A percentile compares a stretch with the other conserved stretches of the same genome.
These are phyloP conservation scores for Ramaria sp. DNA, from an alignment of 768 basidiomycete genomes.

Conservation along the genomic window DNA sequence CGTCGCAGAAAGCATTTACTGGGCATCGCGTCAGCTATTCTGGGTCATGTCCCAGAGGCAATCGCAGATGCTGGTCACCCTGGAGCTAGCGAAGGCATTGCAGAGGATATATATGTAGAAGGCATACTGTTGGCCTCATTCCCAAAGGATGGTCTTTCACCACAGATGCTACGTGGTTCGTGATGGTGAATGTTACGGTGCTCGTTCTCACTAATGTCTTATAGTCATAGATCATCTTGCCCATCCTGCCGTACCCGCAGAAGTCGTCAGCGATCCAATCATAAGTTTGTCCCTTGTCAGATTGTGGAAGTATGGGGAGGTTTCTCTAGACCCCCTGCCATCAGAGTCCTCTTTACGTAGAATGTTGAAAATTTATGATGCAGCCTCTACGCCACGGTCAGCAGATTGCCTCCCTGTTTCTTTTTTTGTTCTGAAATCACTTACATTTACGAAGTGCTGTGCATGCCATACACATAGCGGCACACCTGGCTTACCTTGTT, in stretches of 20 bases:
- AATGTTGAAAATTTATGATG: neutral
- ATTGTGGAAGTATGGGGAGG: neutral
- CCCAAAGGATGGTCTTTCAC: neutral
- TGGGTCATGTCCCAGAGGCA: neutral
- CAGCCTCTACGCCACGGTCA: conserved; percentile 4
- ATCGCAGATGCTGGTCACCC: neutral
- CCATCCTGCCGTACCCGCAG: neutral
- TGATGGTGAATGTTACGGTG: neutral
- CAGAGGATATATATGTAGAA: neutral
- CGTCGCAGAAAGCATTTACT: neutral
- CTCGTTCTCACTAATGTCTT: neutral
- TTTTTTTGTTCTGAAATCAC: neutral
- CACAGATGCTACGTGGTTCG: neutral
- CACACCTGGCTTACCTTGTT: conserved; percentile 1
- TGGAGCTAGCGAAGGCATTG: neutral
- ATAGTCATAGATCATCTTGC: conserved; percentile 6
- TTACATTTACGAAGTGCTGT: neutral
- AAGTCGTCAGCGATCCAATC: neutral
- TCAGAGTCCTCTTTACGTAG: neutral
- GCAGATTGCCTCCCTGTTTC: neutral
- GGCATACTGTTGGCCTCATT: neutral
- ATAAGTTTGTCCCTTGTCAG: neutral
- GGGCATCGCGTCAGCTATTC: neutral
- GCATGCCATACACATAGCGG: conserved; percentile 1
- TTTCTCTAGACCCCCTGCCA: neutral